phyloP scores from a whole-genome alignment of 1,139 yeast genomes.

The Zygosaccharomyces sapae region DNA sequence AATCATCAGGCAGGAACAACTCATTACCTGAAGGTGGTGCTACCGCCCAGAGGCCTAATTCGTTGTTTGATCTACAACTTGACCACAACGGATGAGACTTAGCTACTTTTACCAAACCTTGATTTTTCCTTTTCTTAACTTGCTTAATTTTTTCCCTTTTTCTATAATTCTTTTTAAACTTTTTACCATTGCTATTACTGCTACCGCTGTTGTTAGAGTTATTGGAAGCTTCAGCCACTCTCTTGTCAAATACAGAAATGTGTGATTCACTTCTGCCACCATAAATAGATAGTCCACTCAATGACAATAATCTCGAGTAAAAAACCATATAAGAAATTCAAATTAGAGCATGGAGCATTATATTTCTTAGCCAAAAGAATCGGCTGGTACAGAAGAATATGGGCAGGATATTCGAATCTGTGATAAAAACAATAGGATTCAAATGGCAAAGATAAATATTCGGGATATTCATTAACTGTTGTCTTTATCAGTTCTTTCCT shows the following conservation, averaged over 20 bases:
- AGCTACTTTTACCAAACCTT: background rate
- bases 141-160: conserved; percentile 6
- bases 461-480: conserved; percentile 31
- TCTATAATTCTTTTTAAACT: background rate
- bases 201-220: conserved; percentile 5
- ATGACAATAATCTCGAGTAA: conserved; percentile 27
- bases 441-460: conserved; percentile 30
- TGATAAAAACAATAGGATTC: conserved; percentile 35
- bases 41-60: conserved; percentile 10
- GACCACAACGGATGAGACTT: conserved; percentile 4
- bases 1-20: conserved; percentile 17
- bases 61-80: conserved; percentile 5
- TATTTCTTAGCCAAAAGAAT: conserved; percentile 24
- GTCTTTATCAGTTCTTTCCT: conserved; percentile 22
- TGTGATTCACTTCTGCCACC: conserved; percentile 21
- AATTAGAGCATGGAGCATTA: conserved; percentile 21
- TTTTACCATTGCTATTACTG: background rate
- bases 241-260: conserved; percentile 14
- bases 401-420: conserved; percentile 32
- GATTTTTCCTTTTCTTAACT: conserved; percentile 1
- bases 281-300: conserved; percentile 27
- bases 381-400: conserved; percentile 30
- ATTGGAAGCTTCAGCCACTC: conserved; percentile 7
- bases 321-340: conserved; percentile 31
- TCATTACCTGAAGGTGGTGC: conserved; percentile 13